These are phyloP conservation scores for Thecaphora frezii DNA, from an alignment of 1,284 basidiomycete genomes.

Conservation along the genomic window DNA sequence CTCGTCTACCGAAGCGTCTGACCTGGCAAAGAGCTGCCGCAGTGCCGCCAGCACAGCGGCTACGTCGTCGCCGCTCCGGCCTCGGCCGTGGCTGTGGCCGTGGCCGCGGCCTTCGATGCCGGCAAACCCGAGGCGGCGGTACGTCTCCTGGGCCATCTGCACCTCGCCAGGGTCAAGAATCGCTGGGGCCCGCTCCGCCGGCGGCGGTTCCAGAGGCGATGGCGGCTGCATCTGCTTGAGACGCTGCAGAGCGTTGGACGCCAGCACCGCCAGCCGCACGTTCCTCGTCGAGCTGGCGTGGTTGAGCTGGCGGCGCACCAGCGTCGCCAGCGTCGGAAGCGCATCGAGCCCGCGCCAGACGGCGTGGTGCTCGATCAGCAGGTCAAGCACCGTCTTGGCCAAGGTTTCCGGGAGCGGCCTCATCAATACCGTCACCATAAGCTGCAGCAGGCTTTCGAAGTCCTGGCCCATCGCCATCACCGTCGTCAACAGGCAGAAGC, in stretches of 20 bases:
- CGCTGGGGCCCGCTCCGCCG: too few species aligned
- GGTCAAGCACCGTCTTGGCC: slow-evolving; percentile 23
- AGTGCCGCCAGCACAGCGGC: slow-evolving; percentile 20
- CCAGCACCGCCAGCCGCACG: slow-evolving; percentile 32
- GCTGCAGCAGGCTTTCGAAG: slow-evolving; percentile 28
- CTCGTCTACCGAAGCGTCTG: slow-evolving; percentile 29
- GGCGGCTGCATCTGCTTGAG: neutral
- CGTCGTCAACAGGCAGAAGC: slow-evolving; percentile 20
- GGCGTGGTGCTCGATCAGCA: slow-evolving; percentile 26
- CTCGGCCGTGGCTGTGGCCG: too few species aligned
- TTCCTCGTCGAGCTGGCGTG: slow-evolving; percentile 31
- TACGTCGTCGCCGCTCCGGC: slow-evolving; percentile 2
- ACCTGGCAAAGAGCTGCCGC: slow-evolving; percentile 21
- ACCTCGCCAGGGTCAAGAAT: too few species aligned
- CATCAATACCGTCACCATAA: slow-evolving; percentile 19
- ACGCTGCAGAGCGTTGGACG: slow-evolving; percentile 26
- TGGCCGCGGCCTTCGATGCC: neutral
- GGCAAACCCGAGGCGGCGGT: too few species aligned
- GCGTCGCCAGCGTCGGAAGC: slow-evolving; percentile 31
- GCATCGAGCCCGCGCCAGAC: slow-evolving; percentile 34
- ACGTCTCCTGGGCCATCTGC: too few species aligned
- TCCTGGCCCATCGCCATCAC: slow-evolving; percentile 22
- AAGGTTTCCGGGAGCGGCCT: slow-evolving; percentile 18
- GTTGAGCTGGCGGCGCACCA: slow-evolving; percentile 36
- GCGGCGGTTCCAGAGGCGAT: too few species aligned